Evolutionary conservation across 2,329 filamentous ascomycete species (phyloP).

Genomic region (Cladosporium velox): DNA sequence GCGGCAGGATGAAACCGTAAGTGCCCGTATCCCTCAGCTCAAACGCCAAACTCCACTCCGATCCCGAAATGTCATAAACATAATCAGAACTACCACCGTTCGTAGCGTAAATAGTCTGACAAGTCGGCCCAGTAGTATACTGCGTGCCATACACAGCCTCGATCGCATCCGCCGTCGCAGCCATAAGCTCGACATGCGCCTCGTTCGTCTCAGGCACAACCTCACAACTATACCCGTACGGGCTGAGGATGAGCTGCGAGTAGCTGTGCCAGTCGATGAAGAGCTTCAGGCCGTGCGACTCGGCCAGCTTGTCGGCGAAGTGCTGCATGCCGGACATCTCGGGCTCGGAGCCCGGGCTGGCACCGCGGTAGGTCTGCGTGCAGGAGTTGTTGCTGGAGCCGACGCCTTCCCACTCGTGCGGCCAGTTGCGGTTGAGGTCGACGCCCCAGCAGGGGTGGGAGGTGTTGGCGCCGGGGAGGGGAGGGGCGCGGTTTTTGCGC

Average conservation of each 20-base stretch:
- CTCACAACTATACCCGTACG: slow-evolving; percentile 62
- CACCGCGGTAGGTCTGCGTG: slow-evolving; percentile 48
- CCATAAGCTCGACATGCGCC: slow-evolving; percentile 53
- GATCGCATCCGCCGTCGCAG: slow-evolving; percentile 55
- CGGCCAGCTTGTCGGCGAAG: slow-evolving; percentile 19
- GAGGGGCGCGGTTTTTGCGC: slow-evolving; percentile 60
- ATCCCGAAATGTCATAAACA: slow-evolving; percentile 20
- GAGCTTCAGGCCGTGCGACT: slow-evolving; percentile 47
- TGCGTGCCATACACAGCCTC: slow-evolving; percentile 54
- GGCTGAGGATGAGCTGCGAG: slow-evolving; percentile 59
- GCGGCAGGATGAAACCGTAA: slow-evolving; percentile 19
- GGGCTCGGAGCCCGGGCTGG: slow-evolving; percentile 45
- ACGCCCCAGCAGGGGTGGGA: slow-evolving; percentile 50
- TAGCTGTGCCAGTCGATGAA: slow-evolving; percentile 68
- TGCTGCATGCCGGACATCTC: slow-evolving; percentile 44
- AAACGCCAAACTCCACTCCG: slow-evolving; percentile 21
- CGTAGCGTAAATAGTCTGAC: slow-evolving; percentile 17
- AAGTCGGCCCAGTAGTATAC: slow-evolving; percentile 51
- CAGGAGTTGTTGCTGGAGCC: slow-evolving; percentile 57
- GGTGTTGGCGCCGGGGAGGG: slow-evolving; percentile 28
- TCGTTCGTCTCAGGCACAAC: slow-evolving; percentile 48
- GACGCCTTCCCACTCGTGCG: slow-evolving; percentile 46
- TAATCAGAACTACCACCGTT: slow-evolving; percentile 22
- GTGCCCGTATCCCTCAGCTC: slow-evolving; percentile 17
- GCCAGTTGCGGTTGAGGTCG: slow-evolving; percentile 63